A percentile compares a stretch with the other conserved stretches of the same genome.
Conservation (phyloP, 179 eudicot genomes). For the Camellia oleifera region DNA sequence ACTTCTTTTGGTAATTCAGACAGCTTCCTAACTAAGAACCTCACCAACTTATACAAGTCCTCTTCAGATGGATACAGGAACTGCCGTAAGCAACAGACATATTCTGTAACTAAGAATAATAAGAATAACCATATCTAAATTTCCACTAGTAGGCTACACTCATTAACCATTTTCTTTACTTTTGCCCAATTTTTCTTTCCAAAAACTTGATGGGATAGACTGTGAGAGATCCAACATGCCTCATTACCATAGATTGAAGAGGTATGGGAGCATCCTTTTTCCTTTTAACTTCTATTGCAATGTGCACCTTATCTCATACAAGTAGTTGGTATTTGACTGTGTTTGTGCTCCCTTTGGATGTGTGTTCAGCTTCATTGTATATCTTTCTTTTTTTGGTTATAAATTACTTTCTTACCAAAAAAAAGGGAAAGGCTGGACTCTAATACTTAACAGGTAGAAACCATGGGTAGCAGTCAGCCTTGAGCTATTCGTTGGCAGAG, state of each 20-base stretch:
- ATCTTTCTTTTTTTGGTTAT: too few species aligned
- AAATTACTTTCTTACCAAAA: too few species aligned
- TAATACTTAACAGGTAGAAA: too few species aligned
- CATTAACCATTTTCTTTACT: background rate
- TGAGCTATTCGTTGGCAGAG: too few species aligned
- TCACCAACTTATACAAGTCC: conserved; percentile 47
- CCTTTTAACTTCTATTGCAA: background rate
- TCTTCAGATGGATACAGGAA: conserved; percentile 67
- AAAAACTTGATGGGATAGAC: background rate
- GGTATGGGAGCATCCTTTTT: background rate
- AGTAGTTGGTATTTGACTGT: too few species aligned
- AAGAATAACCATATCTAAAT: conserved; percentile 16
- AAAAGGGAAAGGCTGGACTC: too few species aligned
- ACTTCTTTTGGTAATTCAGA: conserved; percentile 38
- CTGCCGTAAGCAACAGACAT: conserved; percentile 49
- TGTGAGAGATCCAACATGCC: background rate
- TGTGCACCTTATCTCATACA: background rate
- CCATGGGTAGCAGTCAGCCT: too few species aligned
- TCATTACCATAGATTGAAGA: background rate
- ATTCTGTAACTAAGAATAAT: conserved; percentile 30
- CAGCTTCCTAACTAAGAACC: conserved; percentile 53
- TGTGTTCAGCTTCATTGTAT: too few species aligned
- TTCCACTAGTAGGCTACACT: background rate
- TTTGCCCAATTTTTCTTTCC: background rate
- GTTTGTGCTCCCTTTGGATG: too few species aligned